Evolutionary conservation across 441 rosid species (phyloP).

Genomic region (Croton setiger): DNA sequence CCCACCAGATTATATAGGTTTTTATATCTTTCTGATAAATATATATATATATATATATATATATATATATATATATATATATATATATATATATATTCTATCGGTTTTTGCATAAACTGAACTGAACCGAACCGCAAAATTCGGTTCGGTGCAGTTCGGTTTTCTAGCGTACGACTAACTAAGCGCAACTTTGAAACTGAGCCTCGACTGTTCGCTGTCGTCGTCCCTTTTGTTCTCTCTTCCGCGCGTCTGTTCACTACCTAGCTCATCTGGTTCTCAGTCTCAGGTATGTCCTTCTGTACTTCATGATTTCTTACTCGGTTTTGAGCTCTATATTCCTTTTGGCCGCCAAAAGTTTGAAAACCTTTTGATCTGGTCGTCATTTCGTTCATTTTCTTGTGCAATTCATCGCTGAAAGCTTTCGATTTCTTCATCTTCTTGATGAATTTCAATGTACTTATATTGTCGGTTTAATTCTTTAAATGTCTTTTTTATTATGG

Average conservation of each 20-base stretch:
- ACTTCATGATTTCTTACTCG: background rate
- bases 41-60: no score
- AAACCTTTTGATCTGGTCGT: background rate
- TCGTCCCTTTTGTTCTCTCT: background rate
- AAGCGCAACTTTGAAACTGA: no score
- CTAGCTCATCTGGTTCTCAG: background rate
- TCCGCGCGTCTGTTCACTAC: background rate
- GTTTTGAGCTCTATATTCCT: background rate
- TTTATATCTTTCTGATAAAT: no score
- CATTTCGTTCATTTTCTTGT: background rate
- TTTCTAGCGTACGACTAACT: no score
- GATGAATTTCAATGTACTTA: background rate
- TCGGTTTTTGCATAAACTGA: no score
- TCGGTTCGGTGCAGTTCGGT: no score
- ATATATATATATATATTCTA: no score
- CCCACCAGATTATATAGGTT: no score
- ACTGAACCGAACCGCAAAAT: no score
- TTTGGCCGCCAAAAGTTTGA: background rate
- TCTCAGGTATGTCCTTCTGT: slow-evolving; percentile 5
- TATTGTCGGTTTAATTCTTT: background rate
- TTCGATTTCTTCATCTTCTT: background rate
- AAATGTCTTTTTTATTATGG: background rate
- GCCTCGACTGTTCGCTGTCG: no score
- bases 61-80: no score
- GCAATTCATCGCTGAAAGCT: background rate